phyloP scores from a whole-genome alignment of 805 yeast genomes.

The Lachancea kluyveri region DNA sequence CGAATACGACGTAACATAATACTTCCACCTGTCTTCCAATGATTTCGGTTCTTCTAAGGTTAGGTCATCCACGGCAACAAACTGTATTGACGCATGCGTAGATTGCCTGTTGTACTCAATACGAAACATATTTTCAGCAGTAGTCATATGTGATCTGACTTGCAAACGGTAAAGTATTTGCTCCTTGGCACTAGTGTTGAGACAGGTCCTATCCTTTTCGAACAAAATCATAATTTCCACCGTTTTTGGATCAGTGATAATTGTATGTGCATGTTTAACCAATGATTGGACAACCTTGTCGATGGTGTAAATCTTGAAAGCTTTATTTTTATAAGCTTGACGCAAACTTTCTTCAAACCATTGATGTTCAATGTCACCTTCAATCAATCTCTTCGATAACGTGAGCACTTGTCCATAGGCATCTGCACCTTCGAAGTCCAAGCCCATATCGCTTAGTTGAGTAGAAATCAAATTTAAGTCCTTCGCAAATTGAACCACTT shows the following conservation, averaged over 20 bases:
- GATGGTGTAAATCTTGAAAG: slow-evolving; percentile 85
- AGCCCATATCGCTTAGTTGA: slow-evolving; percentile 75
- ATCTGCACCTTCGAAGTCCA: slow-evolving; percentile 60
- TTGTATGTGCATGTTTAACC: slow-evolving; percentile 80
- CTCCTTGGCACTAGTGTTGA: slow-evolving; percentile 67
- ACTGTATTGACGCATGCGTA: slow-evolving; percentile 61
- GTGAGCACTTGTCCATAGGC: slow-evolving; percentile 75
- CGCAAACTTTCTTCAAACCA: slow-evolving; percentile 94
- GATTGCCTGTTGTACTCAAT: slow-evolving; percentile 57
- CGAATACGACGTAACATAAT: slow-evolving; percentile 85
- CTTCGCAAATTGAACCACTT: slow-evolving; percentile 69
- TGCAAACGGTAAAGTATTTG: slow-evolving; percentile 89
- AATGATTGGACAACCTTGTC: slow-evolving; percentile 85
- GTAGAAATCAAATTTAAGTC: slow-evolving; percentile 78
- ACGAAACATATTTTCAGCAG: slow-evolving; percentile 91
- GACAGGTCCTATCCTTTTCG: slow-evolving; percentile 68
- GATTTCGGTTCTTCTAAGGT: slow-evolving; percentile 68
- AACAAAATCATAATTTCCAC: slow-evolving; percentile 75
- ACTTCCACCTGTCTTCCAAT: slow-evolving; percentile 82
- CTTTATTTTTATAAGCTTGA: slow-evolving; percentile 90
- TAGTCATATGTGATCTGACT: slow-evolving; percentile 72
- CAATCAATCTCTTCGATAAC: slow-evolving; percentile 70
- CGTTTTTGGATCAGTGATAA: slow-evolving; percentile 72
- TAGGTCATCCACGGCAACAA: slow-evolving; percentile 81
- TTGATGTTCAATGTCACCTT: slow-evolving; percentile 87